phyloP scores from a whole-genome alignment of 208 protist species.

The Porcisia hertigi region DNA sequence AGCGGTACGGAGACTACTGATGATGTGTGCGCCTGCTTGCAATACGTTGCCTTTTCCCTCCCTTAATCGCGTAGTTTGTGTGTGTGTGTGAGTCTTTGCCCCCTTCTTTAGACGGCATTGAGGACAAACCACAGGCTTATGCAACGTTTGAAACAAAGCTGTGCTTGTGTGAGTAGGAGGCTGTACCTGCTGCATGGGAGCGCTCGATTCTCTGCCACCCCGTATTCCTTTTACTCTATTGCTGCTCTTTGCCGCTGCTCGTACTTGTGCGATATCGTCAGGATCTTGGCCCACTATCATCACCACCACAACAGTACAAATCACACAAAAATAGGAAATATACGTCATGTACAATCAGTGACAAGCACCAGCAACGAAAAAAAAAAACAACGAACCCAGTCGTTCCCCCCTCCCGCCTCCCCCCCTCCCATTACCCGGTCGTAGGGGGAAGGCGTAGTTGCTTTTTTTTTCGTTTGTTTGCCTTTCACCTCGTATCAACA shows the following conservation, averaged over 20 bases:
- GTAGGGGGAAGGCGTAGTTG: not conserved
- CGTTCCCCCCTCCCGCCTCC: not conserved
- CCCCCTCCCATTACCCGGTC: not conserved
- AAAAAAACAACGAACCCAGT: not conserved
- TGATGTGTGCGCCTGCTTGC: not conserved
- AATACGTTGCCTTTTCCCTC: not conserved
- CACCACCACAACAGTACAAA: not conserved
- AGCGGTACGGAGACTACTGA: constrained; percentile 32
- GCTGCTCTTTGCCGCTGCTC: not conserved
- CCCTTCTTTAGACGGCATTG: not conserved
- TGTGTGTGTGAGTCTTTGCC: not conserved
- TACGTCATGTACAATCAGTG: not conserved
- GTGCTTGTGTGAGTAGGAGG: not conserved
- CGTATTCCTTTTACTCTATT: not conserved
- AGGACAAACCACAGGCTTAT: not conserved
- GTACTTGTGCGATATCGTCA: not conserved
- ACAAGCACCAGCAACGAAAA: not conserved
- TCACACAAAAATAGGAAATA: not conserved
- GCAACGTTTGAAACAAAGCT: not conserved
- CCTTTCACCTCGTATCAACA: no score
- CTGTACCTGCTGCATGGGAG: not conserved
- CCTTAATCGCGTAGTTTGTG: not conserved
- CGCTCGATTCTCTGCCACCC: not conserved
- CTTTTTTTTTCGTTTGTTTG: no score
- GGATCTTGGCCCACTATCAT: not conserved